Percentiles rank a stretch among this genome's conserved stretches.
Evolutionary conservation across 345 rosid genomes (phyloP).

Genomic region (Excoecaria cochinchinensis): DNA sequence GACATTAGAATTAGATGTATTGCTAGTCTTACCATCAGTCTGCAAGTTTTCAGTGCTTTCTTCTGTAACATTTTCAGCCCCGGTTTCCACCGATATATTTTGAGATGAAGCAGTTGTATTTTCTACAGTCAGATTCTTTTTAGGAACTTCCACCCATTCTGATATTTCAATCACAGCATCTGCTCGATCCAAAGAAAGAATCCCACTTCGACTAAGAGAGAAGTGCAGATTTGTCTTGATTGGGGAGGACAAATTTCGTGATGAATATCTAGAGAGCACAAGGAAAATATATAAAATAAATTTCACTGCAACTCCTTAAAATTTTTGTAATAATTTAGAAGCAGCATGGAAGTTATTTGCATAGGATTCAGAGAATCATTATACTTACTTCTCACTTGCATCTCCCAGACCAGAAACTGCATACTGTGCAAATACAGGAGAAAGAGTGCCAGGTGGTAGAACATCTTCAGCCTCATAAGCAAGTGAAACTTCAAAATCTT

Average conservation of each 20-base stretch:
- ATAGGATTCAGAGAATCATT: not conserved
- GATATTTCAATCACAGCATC: conserved; percentile 91
- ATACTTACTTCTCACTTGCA: conserved; percentile 77
- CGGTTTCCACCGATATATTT: conserved; percentile 51
- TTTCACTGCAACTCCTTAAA: conserved; percentile 8
- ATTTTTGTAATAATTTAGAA: conserved; percentile 8
- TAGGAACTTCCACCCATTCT: conserved; percentile 98
- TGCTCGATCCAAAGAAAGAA: conserved; percentile 84
- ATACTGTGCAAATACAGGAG: conserved; percentile 77
- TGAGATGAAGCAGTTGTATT: conserved; percentile 58
- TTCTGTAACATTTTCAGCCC: conserved; percentile 44
- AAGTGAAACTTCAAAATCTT: conserved; percentile 91
- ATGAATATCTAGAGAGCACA: conserved; percentile 61
- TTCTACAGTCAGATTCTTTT: conserved; percentile 62
- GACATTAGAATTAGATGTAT: conserved; percentile 33
- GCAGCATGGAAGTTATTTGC: not conserved
- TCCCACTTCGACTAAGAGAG: conserved; percentile 90
- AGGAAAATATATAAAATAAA: conserved; percentile 3
- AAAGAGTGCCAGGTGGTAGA: conserved; percentile 70
- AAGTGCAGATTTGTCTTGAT: conserved; percentile 90
- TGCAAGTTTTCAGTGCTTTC: conserved; percentile 48
- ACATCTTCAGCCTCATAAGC: conserved; percentile 71
- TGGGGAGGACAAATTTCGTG: conserved; percentile 89
- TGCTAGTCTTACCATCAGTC: conserved; percentile 42
- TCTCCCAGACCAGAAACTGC: conserved; percentile 79